Conservation (phyloP, 345 rosid species). For the sweet orange (Citrus sinensis) region DNA sequence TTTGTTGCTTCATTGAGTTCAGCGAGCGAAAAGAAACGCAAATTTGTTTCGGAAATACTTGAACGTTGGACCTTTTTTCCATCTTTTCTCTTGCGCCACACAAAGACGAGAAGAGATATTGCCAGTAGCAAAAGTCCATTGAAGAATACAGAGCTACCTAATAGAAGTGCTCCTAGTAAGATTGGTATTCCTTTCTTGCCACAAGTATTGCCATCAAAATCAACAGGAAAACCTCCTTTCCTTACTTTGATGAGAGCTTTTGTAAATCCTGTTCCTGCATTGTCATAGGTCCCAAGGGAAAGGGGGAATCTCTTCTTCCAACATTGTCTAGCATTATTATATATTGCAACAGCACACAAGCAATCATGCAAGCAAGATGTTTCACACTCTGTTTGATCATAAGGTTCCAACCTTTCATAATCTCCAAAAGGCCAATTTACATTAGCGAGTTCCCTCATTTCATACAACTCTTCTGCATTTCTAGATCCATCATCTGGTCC, state of each 20-base stretch:
- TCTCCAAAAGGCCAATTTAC: slow-evolving; percentile 8
- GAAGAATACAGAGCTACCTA: slow-evolving; percentile 17
- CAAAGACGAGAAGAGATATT: not conserved
- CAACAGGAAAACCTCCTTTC: not conserved
- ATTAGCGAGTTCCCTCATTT: not conserved
- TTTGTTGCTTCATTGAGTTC: slow-evolving; percentile 26
- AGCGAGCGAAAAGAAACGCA: slow-evolving; percentile 17
- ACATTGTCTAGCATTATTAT: not conserved
- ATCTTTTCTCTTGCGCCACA: not conserved
- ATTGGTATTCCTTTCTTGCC: not conserved
- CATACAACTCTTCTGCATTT: slow-evolving; percentile 14
- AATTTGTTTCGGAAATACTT: slow-evolving; percentile 2
- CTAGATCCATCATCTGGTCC: slow-evolving; percentile 5
- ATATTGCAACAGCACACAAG: slow-evolving; percentile 14
- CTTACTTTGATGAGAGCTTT: slow-evolving; percentile 16
- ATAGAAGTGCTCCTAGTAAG: slow-evolving; percentile 9
- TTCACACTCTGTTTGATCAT: slow-evolving; percentile 14
- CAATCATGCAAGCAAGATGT: slow-evolving; percentile 22
- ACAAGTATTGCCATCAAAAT: not conserved
- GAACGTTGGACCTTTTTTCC: not conserved
- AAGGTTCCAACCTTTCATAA: slow-evolving; percentile 8
- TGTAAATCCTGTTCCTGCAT: not conserved
- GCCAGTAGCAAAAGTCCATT: slow-evolving; percentile 6
- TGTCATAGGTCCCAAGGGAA: not conserved
- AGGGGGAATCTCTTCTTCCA: slow-evolving; percentile 12